Conservation (phyloP, 768 basidiomycete species). For the Russula sp. region DNA sequence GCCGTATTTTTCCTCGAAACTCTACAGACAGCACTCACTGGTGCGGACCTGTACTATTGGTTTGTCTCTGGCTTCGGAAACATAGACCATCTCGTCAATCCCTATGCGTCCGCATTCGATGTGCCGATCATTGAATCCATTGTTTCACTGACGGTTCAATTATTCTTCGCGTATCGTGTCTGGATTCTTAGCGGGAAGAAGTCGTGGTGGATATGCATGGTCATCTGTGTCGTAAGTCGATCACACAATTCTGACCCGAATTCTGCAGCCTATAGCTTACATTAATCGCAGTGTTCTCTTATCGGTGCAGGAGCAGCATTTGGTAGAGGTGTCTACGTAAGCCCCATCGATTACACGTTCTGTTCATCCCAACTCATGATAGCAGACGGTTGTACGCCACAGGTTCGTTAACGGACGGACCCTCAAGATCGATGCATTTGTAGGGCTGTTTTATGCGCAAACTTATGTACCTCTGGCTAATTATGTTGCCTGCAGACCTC, state of each 20-base stretch:
- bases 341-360: background rate
- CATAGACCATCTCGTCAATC: background rate
- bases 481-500: background rate
- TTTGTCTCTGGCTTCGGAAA: constrained; percentile 14
- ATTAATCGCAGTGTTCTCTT: background rate
- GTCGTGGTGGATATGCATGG: background rate
- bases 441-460: background rate
- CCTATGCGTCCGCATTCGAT: background rate
- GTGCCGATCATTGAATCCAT: constrained; percentile 5
- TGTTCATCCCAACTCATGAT: background rate
- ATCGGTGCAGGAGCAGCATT: background rate
- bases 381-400: background rate
- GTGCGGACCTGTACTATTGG: constrained; percentile 9
- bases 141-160: constrained; percentile 1
- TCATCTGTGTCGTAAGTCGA: constrained; percentile 2
- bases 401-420: background rate
- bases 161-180: constrained; percentile 13
- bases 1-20: constrained; percentile 1
- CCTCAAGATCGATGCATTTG: background rate
- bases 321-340: background rate
- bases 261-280: background rate
- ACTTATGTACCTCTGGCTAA: background rate
- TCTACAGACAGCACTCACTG: background rate
- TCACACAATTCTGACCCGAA: background rate
- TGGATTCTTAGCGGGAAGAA: constrained; percentile 8